Evolutionary conservation across 768 basidiomycete species (phyloP).

Genomic region (Kockovaella imperatae): DNA sequence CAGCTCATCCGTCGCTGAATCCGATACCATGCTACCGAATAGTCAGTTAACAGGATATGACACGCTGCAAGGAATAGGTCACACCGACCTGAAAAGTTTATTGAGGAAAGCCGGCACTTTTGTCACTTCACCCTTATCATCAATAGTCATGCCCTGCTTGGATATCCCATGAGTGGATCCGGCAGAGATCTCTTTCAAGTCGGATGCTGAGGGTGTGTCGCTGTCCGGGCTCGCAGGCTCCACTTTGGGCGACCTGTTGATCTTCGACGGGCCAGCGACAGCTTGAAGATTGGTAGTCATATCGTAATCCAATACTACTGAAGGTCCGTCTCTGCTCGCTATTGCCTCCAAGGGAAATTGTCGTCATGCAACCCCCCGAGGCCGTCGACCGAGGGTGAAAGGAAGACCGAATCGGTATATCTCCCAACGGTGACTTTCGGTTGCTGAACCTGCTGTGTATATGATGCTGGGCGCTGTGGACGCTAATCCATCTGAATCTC

Average conservation of each 20-base stretch:
- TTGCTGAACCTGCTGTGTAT: no score
- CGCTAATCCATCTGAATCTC: no score
- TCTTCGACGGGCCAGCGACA: constrained; percentile 25
- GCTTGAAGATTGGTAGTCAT: constrained; percentile 30
- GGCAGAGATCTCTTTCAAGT: background rate
- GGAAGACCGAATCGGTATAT: no score
- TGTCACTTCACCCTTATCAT: constrained; percentile 39
- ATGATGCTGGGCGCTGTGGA: no score
- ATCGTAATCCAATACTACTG: no score
- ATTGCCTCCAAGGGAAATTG: no score
- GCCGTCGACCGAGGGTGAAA: no score
- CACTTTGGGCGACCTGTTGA: constrained; percentile 6
- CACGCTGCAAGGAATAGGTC: background rate
- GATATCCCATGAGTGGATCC: constrained; percentile 1
- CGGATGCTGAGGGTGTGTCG: background rate
- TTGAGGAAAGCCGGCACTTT: constrained; percentile 77
- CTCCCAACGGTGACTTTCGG: no score
- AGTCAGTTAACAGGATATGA: background rate
- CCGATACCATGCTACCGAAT: constrained; percentile 74
- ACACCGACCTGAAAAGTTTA: constrained; percentile 78
- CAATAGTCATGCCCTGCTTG: constrained; percentile 29
- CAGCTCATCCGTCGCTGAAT: constrained; percentile 67
- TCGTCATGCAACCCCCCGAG: no score
- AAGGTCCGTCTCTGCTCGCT: no score
- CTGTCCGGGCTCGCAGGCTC: background rate